Conservation (phyloP, 2,329 filamentous ascomycete species). For the Talaromyces atroroseus region DNA sequence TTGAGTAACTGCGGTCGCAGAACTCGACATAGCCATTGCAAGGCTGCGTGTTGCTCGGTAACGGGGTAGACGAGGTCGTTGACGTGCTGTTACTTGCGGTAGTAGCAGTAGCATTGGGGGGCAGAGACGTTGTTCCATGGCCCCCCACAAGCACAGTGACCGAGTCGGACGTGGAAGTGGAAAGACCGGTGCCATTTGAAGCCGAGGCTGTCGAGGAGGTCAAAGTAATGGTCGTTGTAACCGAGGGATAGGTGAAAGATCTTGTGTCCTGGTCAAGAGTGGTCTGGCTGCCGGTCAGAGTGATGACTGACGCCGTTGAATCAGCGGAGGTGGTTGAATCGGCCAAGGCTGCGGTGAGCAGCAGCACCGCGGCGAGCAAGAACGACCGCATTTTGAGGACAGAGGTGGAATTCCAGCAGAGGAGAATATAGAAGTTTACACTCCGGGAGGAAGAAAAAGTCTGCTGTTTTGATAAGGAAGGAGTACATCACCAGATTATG, state of each 20-base stretch:
- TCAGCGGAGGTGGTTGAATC: constrained; percentile 3
- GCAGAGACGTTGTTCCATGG: constrained; percentile 36
- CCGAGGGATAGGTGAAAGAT: constrained; percentile 36
- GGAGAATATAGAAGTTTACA: not conserved
- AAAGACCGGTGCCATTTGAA: constrained; percentile 23
- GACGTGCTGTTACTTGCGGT: constrained; percentile 28
- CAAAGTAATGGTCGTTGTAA: constrained; percentile 29
- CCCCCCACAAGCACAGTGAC: constrained; percentile 37
- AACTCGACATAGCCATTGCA: constrained; percentile 78
- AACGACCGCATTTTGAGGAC: constrained; percentile 7
- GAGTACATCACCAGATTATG: not conserved
- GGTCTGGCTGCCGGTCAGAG: constrained; percentile 20
- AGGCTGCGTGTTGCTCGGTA: constrained; percentile 64
- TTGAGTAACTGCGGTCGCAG: constrained; percentile 70
- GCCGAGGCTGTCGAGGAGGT: constrained; percentile 17
- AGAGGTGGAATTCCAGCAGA: not conserved
- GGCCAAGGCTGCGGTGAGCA: constrained; percentile 7
- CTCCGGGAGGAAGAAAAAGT: too few species aligned
- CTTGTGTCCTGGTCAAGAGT: constrained; percentile 24
- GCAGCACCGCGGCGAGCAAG: constrained; percentile 6
- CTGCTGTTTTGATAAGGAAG: not conserved
- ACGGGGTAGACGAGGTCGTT: constrained; percentile 37
- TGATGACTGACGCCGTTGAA: constrained; percentile 15
- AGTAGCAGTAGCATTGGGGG: constrained; percentile 45
- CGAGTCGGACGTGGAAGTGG: constrained; percentile 32